Conservation (phyloP, 768 basidiomycete species). For the Tricholoma bakamatsutake region DNA sequence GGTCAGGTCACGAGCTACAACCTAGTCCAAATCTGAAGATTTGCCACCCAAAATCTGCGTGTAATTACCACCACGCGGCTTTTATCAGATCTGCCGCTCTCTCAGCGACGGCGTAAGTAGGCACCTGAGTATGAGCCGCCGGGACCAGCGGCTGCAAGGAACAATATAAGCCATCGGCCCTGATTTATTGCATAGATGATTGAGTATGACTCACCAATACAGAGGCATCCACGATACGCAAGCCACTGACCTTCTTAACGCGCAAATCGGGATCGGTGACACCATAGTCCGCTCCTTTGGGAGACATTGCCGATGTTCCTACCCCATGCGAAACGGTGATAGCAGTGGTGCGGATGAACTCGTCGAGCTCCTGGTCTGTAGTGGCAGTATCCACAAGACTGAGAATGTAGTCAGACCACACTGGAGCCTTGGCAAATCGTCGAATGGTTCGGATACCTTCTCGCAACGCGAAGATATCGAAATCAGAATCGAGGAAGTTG, state of each 20-base stretch:
- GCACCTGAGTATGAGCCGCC: constrained; percentile 20
- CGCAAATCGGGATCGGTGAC: constrained; percentile 33
- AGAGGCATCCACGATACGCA: constrained; percentile 36
- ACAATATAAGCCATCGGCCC: not conserved
- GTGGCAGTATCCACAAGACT: not conserved
- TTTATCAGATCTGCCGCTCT: constrained; percentile 25
- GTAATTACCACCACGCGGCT: constrained; percentile 8
- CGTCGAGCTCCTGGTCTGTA: constrained; percentile 24
- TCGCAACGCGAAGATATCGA: constrained; percentile 23
- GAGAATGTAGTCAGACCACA: constrained; percentile 22
- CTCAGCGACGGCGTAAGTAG: constrained; percentile 23
- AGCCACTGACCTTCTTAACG: constrained; percentile 30
- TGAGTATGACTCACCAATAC: constrained; percentile 21
- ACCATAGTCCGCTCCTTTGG: constrained; percentile 20
- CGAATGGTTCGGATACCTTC: constrained; percentile 20
- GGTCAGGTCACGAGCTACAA: too few relatives aligned
- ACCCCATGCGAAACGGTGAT: constrained; percentile 28
- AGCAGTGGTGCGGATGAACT: constrained; percentile 18
- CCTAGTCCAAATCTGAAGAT: too few relatives aligned
- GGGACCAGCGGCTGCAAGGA: constrained; percentile 18
- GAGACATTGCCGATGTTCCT: constrained; percentile 29
- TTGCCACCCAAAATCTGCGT: too few relatives aligned
- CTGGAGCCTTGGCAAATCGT: constrained; percentile 19
- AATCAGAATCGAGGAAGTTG: constrained; percentile 31
- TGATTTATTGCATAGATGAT: not conserved